phyloP scores from a whole-genome alignment of 2,329 filamentous ascomycete genomes.

The Mycogone perniciosa region DNA sequence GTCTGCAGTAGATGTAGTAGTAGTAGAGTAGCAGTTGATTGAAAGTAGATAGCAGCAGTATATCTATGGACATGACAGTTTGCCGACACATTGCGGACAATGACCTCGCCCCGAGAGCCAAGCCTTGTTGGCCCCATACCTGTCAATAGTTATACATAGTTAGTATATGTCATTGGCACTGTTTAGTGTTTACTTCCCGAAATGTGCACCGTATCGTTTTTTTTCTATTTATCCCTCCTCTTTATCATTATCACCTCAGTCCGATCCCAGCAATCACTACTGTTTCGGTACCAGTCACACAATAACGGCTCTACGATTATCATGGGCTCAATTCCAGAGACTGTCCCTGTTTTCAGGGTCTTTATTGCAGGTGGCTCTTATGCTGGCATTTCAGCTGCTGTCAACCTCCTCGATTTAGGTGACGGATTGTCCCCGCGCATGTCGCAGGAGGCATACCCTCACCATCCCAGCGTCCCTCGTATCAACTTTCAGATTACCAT shows the following conservation, averaged over 20 bases:
- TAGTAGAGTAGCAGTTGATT: too few relatives aligned
- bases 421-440: conserved; percentile 48
- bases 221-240: neutral
- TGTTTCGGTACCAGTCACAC: too few relatives aligned
- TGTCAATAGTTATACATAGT: too few relatives aligned
- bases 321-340: conserved; percentile 27
- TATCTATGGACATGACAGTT: too few relatives aligned
- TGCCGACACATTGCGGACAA: too few relatives aligned
- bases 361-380: conserved; percentile 68
- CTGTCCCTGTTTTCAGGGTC: conserved; percentile 42
- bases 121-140: too few relatives aligned
- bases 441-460: conserved; percentile 29
- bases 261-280: neutral
- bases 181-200: too few relatives aligned
- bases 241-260: neutral
- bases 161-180: too few relatives aligned
- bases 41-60: too few relatives aligned
- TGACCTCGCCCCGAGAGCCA: too few relatives aligned
- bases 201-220: too few relatives aligned
- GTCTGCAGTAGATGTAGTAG: too few relatives aligned
- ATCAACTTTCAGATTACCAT: conserved; percentile 64
- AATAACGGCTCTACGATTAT: conserved; percentile 3
- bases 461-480: conserved; percentile 37
- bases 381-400: conserved; percentile 58
- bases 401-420: conserved; percentile 62